These are phyloP conservation scores for Lichtheimia corymbifera DNA, from an alignment of 371 early-diverging fungal genomes.

Conservation along the genomic window DNA sequence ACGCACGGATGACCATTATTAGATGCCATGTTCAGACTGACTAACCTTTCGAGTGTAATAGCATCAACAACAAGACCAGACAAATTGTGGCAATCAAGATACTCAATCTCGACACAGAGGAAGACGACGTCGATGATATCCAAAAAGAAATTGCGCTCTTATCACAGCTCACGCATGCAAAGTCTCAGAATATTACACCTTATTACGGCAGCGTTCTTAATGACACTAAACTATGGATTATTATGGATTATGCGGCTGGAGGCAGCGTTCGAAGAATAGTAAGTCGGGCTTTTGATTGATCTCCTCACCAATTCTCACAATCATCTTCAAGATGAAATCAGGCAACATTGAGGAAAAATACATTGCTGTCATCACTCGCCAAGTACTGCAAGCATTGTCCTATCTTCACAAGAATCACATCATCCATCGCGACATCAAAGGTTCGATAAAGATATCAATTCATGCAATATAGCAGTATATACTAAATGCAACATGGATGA, in stretches of 20 bases:
- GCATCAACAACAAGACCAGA: conserved; percentile 67
- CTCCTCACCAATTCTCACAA: background rate
- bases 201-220: conserved; percentile 92
- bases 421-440: conserved; percentile 98
- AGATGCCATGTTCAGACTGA: background rate
- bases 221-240: conserved; percentile 94
- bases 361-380: conserved; percentile 85
- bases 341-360: conserved; percentile 87
- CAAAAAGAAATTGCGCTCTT: conserved; percentile 92
- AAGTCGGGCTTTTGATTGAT: conserved; percentile 25
- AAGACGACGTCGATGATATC: conserved; percentile 96
- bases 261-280: conserved; percentile 88
- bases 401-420: conserved; percentile 94
- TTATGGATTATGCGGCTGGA: conserved; percentile 97
- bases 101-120: conserved; percentile 93
- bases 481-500: background rate
- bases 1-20: conserved; percentile 6
- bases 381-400: conserved; percentile 83
- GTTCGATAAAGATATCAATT: conserved; percentile 36
- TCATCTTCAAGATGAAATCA: conserved; percentile 67
- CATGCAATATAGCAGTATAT: background rate
- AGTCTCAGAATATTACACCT: conserved; percentile 89
- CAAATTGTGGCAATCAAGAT: conserved; percentile 94
- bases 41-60: conserved; percentile 13
- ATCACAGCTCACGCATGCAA: conserved; percentile 78